Base-by-base conservation (phyloP, 345 rosid species). In the Eutrema heterophyllum region DNA sequence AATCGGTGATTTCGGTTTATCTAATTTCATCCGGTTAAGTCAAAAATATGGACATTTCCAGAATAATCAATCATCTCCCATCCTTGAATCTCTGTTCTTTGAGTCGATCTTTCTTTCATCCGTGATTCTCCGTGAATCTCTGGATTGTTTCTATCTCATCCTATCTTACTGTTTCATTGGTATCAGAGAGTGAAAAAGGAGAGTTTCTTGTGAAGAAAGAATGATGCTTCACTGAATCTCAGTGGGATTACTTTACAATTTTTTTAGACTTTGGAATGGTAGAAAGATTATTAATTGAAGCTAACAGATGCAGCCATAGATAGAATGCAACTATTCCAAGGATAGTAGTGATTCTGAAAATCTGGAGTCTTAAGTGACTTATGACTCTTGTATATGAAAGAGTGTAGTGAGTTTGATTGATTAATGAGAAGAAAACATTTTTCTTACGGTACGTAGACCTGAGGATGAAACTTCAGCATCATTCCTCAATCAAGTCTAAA, bases 131-230 rank as follows among this genome's bases (percentile, higher is more conserved):
- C 0, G 21, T 18, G 21, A 18, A 18, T 18, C n/a, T n/a, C n/a
- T n/a, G n/a, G n/a, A n/a, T n/a, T n/a, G n/a, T n/a, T n/a, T n/a
- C n/a, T n/a, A n/a, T n/a, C n/a, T n/a, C n/a, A n/a, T n/a, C 21
- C 21, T 18, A 18, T 18, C 21, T 18, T 18, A 18, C 21, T 18
- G 21, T 18, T 18, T 18, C 1, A 18, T 18, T 18, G 21, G 21
- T 18, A 91, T 84, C 9, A 24, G 1, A 90, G 92, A 63, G 21
- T 18, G 1, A 21, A 88, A 88, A 2, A 86, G 83, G 24, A 86
- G 88, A 66, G 88, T 88, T 52, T 92, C 86, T 5, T 21, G 81
- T 85, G 10, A 38, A 58, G 33, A 39, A 85, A 85, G 89, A 89
- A 86, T 41, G 79, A 79, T 60, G 88, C 86, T 38, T 78, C 89